A percentile compares a stretch with the other conserved stretches of the same genome.
phyloP scores from a whole-genome alignment of 1,284 basidiomycete species.

The Golubevia pallescens region DNA sequence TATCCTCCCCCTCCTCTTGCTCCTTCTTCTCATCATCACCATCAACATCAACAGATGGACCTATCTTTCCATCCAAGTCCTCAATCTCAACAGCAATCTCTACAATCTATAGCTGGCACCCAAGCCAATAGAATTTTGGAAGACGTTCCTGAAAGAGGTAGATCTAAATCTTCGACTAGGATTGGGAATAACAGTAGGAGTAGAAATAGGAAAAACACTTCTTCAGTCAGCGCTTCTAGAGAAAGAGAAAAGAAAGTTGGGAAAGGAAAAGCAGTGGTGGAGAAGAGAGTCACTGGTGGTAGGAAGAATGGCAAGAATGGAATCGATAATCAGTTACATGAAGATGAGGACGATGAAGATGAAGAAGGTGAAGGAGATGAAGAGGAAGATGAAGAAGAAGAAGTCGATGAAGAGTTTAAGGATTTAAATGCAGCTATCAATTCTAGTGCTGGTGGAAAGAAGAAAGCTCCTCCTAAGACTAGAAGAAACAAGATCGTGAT shows the following conservation, averaged over 20 bases:
- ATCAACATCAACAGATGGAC: no score
- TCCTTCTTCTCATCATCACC: background rate
- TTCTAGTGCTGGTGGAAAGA: no score
- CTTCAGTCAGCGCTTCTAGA: constrained; percentile 13
- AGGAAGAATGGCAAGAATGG: background rate
- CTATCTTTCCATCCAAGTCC: no score
- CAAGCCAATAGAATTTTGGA: constrained; percentile 3
- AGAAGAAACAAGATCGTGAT: background rate
- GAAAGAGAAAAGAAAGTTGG: constrained; percentile 14
- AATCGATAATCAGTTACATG: background rate
- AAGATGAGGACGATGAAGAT: constrained; percentile 14
- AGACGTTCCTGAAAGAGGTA: constrained; percentile 9
- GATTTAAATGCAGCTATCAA: background rate
- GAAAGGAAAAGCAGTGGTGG: constrained; percentile 9
- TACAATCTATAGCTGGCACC: no score
- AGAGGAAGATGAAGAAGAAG: background rate
- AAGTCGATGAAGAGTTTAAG: background rate
- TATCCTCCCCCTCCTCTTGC: background rate
- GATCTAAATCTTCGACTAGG: constrained; percentile 15
- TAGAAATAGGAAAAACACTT: constrained; percentile 17
- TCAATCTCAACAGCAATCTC: no score
- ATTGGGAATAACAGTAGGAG: background rate
- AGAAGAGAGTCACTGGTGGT: constrained; percentile 12
- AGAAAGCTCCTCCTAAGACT: background rate
- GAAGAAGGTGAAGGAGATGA: constrained; percentile 29